A percentile compares a stretch with the other conserved stretches of the same genome.
Conservation (phyloP, 148 eudicot species). For the Rhododendron kiyosumense region DNA sequence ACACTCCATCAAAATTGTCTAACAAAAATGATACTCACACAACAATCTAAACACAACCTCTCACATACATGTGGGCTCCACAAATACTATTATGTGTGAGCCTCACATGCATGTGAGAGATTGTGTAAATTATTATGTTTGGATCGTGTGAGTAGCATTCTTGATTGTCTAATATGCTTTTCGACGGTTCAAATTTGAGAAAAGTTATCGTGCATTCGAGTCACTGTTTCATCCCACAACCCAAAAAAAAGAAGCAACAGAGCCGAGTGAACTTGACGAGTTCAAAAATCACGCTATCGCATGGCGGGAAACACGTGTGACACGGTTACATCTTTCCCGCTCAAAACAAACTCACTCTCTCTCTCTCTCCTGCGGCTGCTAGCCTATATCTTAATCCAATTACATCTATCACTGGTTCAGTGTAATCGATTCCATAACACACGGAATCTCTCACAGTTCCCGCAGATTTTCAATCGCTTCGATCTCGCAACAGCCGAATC, state of each 20-base stretch:
- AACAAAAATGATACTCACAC: too few relatives aligned
- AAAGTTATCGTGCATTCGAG: too few relatives aligned
- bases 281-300: neutral
- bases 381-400: too few relatives aligned
- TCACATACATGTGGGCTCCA: too few relatives aligned
- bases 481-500: neutral
- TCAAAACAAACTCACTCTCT: neutral
- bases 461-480: neutral
- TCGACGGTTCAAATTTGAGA: too few relatives aligned
- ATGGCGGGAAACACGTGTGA: conserved; percentile 1
- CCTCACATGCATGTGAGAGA: too few relatives aligned
- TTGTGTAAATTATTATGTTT: too few relatives aligned
- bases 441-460: neutral
- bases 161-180: too few relatives aligned
- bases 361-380: neutral
- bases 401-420: neutral
- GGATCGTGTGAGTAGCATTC: too few relatives aligned
- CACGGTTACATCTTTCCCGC: neutral
- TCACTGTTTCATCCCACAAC: neutral
- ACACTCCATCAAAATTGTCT: too few relatives aligned
- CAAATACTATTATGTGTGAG: too few relatives aligned
- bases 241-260: neutral
- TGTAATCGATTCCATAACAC: neutral
- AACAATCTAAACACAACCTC: too few relatives aligned
- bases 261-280: neutral